Conservation (phyloP, 2,329 filamentous ascomycete genomes). For the Bertia moriformis region DNA sequence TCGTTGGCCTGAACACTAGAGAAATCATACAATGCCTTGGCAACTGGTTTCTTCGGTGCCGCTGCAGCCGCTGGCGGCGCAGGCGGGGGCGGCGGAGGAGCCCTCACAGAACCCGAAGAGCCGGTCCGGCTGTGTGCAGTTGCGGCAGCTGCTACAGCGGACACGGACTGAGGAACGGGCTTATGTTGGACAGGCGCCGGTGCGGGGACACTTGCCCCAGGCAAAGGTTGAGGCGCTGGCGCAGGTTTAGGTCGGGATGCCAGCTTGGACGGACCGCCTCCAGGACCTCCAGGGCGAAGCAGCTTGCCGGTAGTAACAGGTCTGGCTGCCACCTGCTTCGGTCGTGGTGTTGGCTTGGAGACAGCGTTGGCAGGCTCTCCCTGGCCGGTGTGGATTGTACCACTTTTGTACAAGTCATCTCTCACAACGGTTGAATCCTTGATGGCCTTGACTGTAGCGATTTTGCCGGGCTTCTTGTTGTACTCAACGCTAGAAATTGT, state of each 20-base stretch:
- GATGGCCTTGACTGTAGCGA: slow-evolving; percentile 72
- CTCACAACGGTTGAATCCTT: slow-evolving; percentile 62
- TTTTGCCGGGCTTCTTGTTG: slow-evolving; percentile 93
- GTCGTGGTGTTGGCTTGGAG: slow-evolving; percentile 74
- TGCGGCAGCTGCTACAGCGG: slow-evolving; percentile 38
- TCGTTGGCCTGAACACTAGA: slow-evolving; percentile 72
- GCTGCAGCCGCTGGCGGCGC: slow-evolving; percentile 46
- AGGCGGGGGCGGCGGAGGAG: slow-evolving; percentile 52
- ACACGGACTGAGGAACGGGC: slow-evolving; percentile 8
- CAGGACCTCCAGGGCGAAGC: slow-evolving; percentile 77
- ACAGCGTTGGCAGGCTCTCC: slow-evolving; percentile 73
- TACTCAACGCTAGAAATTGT: slow-evolving; percentile 56
- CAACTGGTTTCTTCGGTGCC: slow-evolving; percentile 47
- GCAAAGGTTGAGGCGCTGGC: slow-evolving; percentile 13
- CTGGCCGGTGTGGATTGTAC: slow-evolving; percentile 69
- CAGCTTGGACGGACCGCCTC: slow-evolving; percentile 61
- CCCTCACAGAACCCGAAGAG: slow-evolving; percentile 33
- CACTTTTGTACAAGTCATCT: slow-evolving; percentile 86
- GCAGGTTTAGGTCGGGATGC: slow-evolving; percentile 15
- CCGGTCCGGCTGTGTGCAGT: slow-evolving; percentile 34
- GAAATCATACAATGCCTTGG: slow-evolving; percentile 88
- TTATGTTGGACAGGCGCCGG: not conserved
- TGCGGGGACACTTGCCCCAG: not conserved
- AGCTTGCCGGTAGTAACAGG: slow-evolving; percentile 90
- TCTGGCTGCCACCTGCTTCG: slow-evolving; percentile 71